phyloP scores from a whole-genome alignment of 208 protist species.

The Borovskyia barvae region DNA sequence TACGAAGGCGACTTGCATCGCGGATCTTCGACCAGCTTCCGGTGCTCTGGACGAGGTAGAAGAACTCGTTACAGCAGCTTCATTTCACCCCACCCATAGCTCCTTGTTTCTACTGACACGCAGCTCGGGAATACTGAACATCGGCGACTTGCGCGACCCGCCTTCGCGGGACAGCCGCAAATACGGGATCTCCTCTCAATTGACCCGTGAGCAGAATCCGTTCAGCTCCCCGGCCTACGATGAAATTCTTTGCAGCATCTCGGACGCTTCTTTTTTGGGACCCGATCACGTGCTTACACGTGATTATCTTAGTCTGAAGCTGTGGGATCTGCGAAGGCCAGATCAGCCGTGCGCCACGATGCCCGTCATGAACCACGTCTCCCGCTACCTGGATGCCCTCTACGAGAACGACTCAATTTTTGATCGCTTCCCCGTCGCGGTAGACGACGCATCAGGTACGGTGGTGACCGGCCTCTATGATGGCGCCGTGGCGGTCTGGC shows the following conservation, averaged over 20 bases:
- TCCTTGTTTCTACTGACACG: conserved; percentile 79
- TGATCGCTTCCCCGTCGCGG: conserved; percentile 78
- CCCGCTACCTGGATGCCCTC: conserved; percentile 62
- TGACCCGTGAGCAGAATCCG: conserved; percentile 57
- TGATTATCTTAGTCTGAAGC: conserved; percentile 84
- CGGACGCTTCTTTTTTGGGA: conserved; percentile 71
- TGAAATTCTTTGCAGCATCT: conserved; percentile 87
- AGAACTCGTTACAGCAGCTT: conserved; percentile 75
- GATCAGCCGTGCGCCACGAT: conserved; percentile 51
- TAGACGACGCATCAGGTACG: conserved; percentile 71
- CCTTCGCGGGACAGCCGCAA: conserved; percentile 59
- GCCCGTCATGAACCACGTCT: conserved; percentile 74
- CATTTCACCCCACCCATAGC: conserved; percentile 82
- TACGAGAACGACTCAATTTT: conserved; percentile 88
- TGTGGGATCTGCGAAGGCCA: conserved; percentile 82
- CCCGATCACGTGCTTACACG: conserved; percentile 81
- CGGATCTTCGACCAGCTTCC: conserved; percentile 59
- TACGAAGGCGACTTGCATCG: conserved; percentile 73
- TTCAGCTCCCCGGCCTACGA: conserved; percentile 53
- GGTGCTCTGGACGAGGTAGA: conserved; percentile 75
- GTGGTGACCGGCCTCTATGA: conserved; percentile 88
- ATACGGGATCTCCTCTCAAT: conserved; percentile 66
- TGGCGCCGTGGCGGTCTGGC: conserved; percentile 82
- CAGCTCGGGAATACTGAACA: conserved; percentile 79
- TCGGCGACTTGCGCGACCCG: conserved; percentile 83